Evolutionary conservation across 2,329 filamentous ascomycete species (phyloP).

Genomic region (Colletotrichum tabaci): DNA sequence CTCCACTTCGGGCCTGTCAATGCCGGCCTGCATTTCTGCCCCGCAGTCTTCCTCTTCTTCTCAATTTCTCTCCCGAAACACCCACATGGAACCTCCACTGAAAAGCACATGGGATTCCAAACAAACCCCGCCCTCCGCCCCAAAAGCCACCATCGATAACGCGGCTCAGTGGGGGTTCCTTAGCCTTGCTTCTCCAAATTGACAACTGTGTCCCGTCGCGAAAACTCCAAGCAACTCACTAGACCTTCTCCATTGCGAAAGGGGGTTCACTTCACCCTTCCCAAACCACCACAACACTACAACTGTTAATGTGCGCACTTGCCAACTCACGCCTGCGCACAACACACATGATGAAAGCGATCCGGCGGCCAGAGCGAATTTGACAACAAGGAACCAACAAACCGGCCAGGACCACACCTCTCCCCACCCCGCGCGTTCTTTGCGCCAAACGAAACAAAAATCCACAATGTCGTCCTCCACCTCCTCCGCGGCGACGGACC

Average conservation of each 20-base stretch:
- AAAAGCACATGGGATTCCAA: slow-evolving; percentile 15
- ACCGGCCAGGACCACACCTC: not conserved
- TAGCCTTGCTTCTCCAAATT: slow-evolving; percentile 18
- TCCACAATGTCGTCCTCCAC: slow-evolving; percentile 48
- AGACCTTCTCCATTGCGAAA: slow-evolving; percentile 10
- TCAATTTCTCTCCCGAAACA: not conserved
- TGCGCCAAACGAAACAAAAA: not conserved
- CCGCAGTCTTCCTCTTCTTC: slow-evolving; percentile 6
- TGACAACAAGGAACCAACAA: slow-evolving; percentile 8
- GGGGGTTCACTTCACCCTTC: slow-evolving; percentile 2
- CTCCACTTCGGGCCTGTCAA: not conserved
- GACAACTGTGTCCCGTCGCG: slow-evolving; percentile 40
- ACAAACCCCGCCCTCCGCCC: not conserved
- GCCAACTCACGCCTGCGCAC: slow-evolving; percentile 12
- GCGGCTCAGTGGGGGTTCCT: slow-evolving; percentile 5
- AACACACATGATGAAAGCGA: slow-evolving; percentile 11
- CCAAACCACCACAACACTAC: not conserved
- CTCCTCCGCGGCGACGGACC: slow-evolving; percentile 53
- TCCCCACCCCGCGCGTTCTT: not conserved
- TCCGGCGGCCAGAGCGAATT: not conserved
- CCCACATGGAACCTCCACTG: slow-evolving; percentile 13
- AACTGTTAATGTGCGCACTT: not conserved
- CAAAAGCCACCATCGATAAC: slow-evolving; percentile 11
- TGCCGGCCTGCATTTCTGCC: slow-evolving; percentile 8
- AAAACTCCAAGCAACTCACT: slow-evolving; percentile 2